phyloP scores from a whole-genome alignment of 2,329 filamentous ascomycete species.

The Clonostachys byssicola region DNA sequence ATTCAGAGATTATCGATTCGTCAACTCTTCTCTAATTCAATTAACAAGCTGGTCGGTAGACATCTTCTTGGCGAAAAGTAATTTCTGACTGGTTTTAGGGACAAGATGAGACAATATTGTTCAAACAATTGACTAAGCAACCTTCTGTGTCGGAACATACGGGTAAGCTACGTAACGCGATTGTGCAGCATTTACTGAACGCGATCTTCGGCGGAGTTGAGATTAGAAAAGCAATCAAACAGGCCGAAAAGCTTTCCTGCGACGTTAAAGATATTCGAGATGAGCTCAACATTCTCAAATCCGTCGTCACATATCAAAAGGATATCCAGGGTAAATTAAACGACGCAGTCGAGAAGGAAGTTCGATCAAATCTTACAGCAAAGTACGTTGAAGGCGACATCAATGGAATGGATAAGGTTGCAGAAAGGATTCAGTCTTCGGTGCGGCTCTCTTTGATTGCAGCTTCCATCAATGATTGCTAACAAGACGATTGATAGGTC shows the following conservation, averaged over 20 bases:
- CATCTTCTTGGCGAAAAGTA: neutral
- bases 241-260: slow-evolving; percentile 4
- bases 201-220: neutral
- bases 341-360: neutral
- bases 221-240: slow-evolving; percentile 1
- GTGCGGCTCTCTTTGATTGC: neutral
- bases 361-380: neutral
- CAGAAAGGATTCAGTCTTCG: slow-evolving; percentile 7
- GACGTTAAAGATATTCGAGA: slow-evolving; percentile 15
- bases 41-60: neutral
- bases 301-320: slow-evolving; percentile 5
- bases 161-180: neutral
- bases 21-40: slow-evolving; percentile 1
- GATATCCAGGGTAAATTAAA: slow-evolving; percentile 2
- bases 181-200: neutral
- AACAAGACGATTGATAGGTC: neutral
- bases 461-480: neutral
- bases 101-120: slow-evolving; percentile 3
- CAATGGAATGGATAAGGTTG: slow-evolving; percentile 8
- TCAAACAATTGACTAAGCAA: slow-evolving; percentile 1
- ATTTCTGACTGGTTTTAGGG: slow-evolving; percentile 1
- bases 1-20: neutral
- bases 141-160: neutral
- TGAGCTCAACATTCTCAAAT: slow-evolving; percentile 11
- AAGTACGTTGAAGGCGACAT: slow-evolving; percentile 7